A percentile compares a stretch with the other conserved stretches of the same genome.
These are phyloP conservation scores for Phytophthora brassicae DNA, from an alignment of 352 stramenopile genomes.

Conservation along the genomic window DNA sequence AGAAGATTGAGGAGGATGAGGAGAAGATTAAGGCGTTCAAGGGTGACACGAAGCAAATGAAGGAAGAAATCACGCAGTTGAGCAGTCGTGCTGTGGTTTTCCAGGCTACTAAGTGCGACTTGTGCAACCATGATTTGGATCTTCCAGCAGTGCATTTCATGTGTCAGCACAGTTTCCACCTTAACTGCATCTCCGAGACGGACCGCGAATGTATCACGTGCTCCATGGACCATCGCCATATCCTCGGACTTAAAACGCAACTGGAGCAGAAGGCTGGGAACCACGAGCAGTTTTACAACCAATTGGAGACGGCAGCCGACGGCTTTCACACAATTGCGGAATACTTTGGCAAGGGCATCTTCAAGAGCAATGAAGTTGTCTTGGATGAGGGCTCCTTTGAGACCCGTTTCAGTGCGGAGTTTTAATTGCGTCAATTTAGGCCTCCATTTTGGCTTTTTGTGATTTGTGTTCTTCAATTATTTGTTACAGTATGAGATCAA, in stretches of 20 bases:
- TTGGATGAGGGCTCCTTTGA: constrained; percentile 72
- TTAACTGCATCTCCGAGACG: constrained; percentile 90
- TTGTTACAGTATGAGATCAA: no score
- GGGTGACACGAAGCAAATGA: constrained; percentile 88
- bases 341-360: constrained; percentile 93
- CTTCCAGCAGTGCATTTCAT: constrained; percentile 91
- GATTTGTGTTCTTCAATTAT: no score
- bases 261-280: constrained; percentile 87
- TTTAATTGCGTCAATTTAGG: constrained; percentile 45
- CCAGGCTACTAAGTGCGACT: constrained; percentile 88
- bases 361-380: constrained; percentile 76
- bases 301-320: constrained; percentile 86
- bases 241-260: constrained; percentile 85
- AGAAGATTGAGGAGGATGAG: constrained; percentile 83
- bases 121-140: constrained; percentile 89
- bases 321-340: constrained; percentile 90
- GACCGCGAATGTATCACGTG: constrained; percentile 89
- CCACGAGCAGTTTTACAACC: constrained; percentile 93
- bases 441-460: background rate
- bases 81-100: constrained; percentile 89
- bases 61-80: constrained; percentile 83
- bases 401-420: constrained; percentile 83
- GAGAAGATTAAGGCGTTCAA: constrained; percentile 89
- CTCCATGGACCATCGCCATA: constrained; percentile 84
- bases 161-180: constrained; percentile 90